Conservation (phyloP, 73 alveolate genomes). For the Paramecium biaurelia region DNA sequence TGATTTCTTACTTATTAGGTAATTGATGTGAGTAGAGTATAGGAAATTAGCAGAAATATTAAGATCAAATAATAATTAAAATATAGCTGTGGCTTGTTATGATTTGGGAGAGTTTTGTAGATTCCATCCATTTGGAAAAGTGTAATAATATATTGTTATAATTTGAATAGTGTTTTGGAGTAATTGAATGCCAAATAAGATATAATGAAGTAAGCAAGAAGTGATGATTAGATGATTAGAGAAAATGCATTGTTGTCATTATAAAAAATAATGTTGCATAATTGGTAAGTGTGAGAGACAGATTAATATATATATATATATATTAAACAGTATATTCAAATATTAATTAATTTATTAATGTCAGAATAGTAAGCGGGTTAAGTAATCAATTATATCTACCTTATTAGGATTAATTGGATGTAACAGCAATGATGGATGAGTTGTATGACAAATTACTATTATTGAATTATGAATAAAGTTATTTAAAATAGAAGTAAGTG, state of each 20-base stretch:
- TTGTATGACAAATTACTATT: slow-evolving; percentile 51
- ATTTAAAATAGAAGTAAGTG: slow-evolving; percentile 41
- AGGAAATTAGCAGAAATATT: slow-evolving; percentile 82
- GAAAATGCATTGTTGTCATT: slow-evolving; percentile 61
- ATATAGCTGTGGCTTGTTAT: slow-evolving; percentile 87
- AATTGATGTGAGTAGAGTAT: slow-evolving; percentile 65
- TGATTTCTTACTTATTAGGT: slow-evolving; percentile 60
- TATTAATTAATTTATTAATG: background rate
- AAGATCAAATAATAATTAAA: slow-evolving; percentile 73
- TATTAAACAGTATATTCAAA: background rate
- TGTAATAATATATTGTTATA: background rate
- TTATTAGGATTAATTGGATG: slow-evolving; percentile 43
- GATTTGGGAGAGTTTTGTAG: slow-evolving; percentile 96
- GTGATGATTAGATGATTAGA: slow-evolving; percentile 48
- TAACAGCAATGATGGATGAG: slow-evolving; percentile 60
- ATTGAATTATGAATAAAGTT: slow-evolving; percentile 40
- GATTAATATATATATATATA: background rate
- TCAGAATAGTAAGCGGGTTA: background rate
- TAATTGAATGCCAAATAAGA: slow-evolving; percentile 34
- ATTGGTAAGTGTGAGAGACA: slow-evolving; percentile 56
- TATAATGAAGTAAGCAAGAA: slow-evolving; percentile 54
- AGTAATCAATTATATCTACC: background rate
- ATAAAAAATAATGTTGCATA: slow-evolving; percentile 59
- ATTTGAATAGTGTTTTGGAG: slow-evolving; percentile 27
- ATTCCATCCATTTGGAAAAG: slow-evolving; percentile 73